phyloP scores from a whole-genome alignment of 176 grass and related monocot species.

The Zizania latifolia region DNA sequence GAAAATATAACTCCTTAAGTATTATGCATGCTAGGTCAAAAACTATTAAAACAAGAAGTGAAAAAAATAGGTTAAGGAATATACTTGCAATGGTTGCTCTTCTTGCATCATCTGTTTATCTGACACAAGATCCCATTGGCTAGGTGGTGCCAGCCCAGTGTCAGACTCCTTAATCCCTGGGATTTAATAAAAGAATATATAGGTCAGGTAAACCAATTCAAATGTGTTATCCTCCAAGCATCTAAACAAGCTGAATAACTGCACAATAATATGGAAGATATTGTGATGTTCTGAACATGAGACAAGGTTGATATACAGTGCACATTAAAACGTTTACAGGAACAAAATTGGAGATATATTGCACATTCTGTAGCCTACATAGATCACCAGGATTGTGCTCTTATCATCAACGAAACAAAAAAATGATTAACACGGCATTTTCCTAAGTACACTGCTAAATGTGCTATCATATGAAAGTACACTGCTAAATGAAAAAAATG shows the following conservation, averaged over 20 bases:
- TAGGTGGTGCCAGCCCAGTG: constrained; percentile 84
- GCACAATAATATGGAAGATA: not conserved
- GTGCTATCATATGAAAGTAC: not conserved
- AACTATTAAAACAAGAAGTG: not conserved
- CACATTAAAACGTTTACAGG: not conserved
- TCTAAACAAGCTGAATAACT: not conserved
- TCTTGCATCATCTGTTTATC: constrained; percentile 99
- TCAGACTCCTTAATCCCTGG: constrained; percentile 97
- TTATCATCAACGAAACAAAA: not conserved
- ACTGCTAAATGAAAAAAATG: not conserved
- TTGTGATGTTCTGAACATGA: not conserved
- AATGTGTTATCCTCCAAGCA: not conserved
- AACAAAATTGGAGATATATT: not conserved
- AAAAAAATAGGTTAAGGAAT: not conserved
- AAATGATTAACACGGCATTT: not conserved
- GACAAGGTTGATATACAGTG: not conserved
- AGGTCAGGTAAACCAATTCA: not conserved
- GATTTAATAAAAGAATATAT: constrained; percentile 8
- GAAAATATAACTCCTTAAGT: not conserved
- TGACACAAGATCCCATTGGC: constrained; percentile 94
- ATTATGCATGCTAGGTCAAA: not conserved
- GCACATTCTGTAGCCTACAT: too few relatives aligned
- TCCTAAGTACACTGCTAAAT: not conserved
- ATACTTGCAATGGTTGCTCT: constrained; percentile 81
- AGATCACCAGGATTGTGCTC: not conserved